Evolutionary conservation across 495 filamentous ascomycete genomes (phyloP).

Genomic region (Letharia columbiana): DNA sequence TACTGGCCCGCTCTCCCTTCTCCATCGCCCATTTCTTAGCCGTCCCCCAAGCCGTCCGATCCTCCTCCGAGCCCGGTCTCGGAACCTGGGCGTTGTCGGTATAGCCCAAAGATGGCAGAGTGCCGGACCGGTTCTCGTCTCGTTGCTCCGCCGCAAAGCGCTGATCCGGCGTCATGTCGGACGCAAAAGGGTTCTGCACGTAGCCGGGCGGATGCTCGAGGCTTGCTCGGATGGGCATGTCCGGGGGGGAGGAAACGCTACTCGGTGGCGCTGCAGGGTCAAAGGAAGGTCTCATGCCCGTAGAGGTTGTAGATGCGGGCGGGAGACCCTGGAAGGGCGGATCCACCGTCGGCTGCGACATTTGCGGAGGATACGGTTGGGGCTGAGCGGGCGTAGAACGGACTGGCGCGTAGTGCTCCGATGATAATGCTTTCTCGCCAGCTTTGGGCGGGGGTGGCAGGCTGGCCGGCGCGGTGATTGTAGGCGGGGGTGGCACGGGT

Average conservation of each 20-base stretch:
- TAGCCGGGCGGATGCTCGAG: slow-evolving; percentile 44
- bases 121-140: slow-evolving; percentile 25
- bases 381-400: slow-evolving; percentile 26
- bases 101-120: slow-evolving; percentile 11
- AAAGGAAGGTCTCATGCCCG: slow-evolving; percentile 32
- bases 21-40: slow-evolving; percentile 54
- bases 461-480: slow-evolving; percentile 24
- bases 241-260: slow-evolving; percentile 11
- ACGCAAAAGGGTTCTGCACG: slow-evolving; percentile 48
- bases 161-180: slow-evolving; percentile 32
- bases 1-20: slow-evolving; percentile 52
- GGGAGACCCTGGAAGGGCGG: slow-evolving; percentile 6
- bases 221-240: slow-evolving; percentile 29
- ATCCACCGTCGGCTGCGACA: slow-evolving; percentile 33
- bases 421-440: slow-evolving; percentile 33
- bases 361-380: slow-evolving; percentile 36
- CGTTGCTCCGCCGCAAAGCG: slow-evolving; percentile 28
- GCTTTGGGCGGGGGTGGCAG: slow-evolving; percentile 50
- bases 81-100: slow-evolving; percentile 20
- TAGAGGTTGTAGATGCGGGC: slow-evolving; percentile 28
- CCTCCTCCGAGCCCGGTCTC: slow-evolving; percentile 33
- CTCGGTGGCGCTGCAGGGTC: slow-evolving; percentile 22
- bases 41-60: slow-evolving; percentile 42
- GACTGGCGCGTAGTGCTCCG: slow-evolving; percentile 29
- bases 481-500: slow-evolving; percentile 31